These are phyloP conservation scores for Paragyromitra xinjiangensis DNA, from an alignment of 495 filamentous ascomycete species.

Conservation along the genomic window DNA sequence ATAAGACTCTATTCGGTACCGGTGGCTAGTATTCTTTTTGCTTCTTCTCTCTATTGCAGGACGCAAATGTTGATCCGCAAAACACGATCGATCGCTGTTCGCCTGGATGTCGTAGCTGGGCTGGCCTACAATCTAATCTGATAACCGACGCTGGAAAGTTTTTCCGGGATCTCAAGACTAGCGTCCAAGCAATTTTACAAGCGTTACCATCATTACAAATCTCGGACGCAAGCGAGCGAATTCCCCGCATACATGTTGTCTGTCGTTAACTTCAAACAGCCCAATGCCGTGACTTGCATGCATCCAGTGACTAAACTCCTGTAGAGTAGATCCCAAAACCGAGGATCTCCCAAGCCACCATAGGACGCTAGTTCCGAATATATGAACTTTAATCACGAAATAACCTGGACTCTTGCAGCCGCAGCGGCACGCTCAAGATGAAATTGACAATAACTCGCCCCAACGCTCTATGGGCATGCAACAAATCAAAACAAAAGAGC, in stretches of 20 bases:
- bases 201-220: not conserved
- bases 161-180: too few species aligned
- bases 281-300: constrained; percentile 10
- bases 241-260: not conserved
- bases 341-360: not conserved
- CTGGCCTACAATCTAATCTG: constrained; percentile 29
- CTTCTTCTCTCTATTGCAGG: not conserved
- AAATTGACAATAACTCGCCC: not conserved
- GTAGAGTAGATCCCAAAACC: not conserved
- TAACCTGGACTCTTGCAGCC: not conserved
- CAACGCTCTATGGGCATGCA: not conserved
- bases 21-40: not conserved
- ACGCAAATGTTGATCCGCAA: not conserved
- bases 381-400: not conserved
- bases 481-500: not conserved
- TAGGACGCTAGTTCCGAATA: not conserved
- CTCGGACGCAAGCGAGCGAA: not conserved
- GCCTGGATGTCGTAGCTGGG: not conserved
- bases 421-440: not conserved
- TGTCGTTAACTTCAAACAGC: not conserved
- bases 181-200: not conserved
- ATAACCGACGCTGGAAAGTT: not conserved
- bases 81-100: not conserved
- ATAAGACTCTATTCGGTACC: not conserved
- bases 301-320: not conserved